phyloP scores from a whole-genome alignment of 805 yeast species.

The Sungouiozyma intestinalis region DNA sequence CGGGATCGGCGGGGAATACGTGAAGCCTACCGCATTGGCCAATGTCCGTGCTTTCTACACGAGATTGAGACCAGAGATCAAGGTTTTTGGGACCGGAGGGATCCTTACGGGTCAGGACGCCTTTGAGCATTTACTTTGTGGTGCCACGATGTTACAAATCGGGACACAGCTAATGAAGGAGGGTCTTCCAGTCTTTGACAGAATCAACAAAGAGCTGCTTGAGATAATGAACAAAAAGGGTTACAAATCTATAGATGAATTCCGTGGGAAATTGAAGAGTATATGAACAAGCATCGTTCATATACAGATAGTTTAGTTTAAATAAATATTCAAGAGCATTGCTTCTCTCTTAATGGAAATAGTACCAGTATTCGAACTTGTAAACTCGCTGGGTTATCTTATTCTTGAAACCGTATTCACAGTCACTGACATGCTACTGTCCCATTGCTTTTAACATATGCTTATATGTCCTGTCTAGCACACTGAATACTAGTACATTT shows the following conservation, averaged over 20 bases:
- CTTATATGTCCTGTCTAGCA: no score
- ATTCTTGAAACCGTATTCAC: no score
- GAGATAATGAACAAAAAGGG: slow-evolving; percentile 21
- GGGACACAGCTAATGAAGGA: slow-evolving; percentile 24
- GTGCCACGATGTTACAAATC: slow-evolving; percentile 25
- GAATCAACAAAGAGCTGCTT: slow-evolving; percentile 15
- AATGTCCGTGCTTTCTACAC: slow-evolving; percentile 27
- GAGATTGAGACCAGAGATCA: slow-evolving; percentile 22
- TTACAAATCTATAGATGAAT: slow-evolving; percentile 22
- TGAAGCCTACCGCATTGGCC: slow-evolving; percentile 27
- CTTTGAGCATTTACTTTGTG: slow-evolving; percentile 25
- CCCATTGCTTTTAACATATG: no score
- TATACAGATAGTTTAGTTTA: neutral
- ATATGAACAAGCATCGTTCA: slow-evolving; percentile 1
- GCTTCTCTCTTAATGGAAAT: no score
- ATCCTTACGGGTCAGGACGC: slow-evolving; percentile 25
- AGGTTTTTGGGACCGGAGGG: slow-evolving; percentile 26
- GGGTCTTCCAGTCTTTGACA: slow-evolving; percentile 19
- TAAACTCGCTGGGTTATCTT: no score
- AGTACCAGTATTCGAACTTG: no score
- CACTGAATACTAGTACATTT: no score
- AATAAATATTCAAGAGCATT: neutral
- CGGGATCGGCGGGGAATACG: slow-evolving; percentile 27
- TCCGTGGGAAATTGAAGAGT: slow-evolving; percentile 23
- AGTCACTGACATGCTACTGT: no score